Evolutionary conservation across 495 filamentous ascomycete genomes (phyloP), one percentile per base, ranked within the genome.

Genomic region (Neurospora terricola): DNA sequence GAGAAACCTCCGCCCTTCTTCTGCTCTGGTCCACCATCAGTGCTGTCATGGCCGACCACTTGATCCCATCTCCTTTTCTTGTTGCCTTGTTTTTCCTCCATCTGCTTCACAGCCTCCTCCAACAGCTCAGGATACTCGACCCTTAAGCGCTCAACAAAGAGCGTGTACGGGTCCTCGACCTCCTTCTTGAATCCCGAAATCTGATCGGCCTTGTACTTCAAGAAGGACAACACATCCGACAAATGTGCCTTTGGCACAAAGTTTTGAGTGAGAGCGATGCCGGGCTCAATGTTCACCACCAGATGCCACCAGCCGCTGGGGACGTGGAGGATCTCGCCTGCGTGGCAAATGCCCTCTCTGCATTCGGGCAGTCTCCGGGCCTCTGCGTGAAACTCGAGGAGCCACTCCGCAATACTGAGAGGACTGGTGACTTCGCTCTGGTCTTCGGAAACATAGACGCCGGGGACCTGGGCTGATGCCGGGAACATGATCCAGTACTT

Each of bases 401-500:
- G 86, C 92, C 94, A 99, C 81, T 99, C 96, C 30, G 95, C 93
- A 75, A 99, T 97, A 80, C 94, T 97, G 2, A 98, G 88, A 9
- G 96, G 96, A 38, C 91, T 92, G 0, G 96, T 99, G 21, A 99
- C 94, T 81, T 99, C 96, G 77, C 94, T 95, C 77, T 93, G 91
- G 79, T 99, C 96, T 43, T 91, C 87, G 9, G 94, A 97, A 12
- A 97, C 94, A 77, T 92, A 96, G 23, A 99, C 94, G 27, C 96
- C 96, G 5, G 96, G 96, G 11, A 77, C 89, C 82, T 54, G 86
- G 43, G 77, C 83, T 34, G 86, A 88, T 38, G 87, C 90, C 83
- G 68, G 96, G 89, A 85, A 98, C 85, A 87, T 97, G 74, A 99
- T 96, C 96, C 96, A 99, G 84, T 98, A 99, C 80, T 99, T 99